phyloP scores from a whole-genome alignment of 208 protist species.

The Wallacemonas rigidus region DNA sequence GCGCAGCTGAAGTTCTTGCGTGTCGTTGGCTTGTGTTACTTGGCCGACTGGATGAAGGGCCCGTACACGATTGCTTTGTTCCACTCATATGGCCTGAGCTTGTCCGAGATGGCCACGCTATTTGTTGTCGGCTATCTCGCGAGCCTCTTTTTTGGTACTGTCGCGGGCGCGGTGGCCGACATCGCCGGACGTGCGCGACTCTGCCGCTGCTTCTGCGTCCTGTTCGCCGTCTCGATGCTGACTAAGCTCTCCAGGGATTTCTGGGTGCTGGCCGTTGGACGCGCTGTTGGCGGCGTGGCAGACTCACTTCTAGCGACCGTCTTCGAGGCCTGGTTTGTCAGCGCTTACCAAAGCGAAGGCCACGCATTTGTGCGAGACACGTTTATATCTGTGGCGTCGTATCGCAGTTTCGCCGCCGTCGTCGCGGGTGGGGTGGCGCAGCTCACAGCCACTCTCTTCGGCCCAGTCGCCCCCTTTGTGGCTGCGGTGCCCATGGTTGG shows the following conservation, averaged over 20 bases:
- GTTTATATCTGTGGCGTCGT: conserved; percentile 55
- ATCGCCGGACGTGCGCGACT: conserved; percentile 28
- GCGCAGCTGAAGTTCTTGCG: conserved; percentile 27
- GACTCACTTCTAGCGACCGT: conserved; percentile 87
- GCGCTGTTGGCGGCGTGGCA: conserved; percentile 73
- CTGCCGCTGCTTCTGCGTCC: conserved; percentile 46
- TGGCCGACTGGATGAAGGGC: conserved; percentile 57
- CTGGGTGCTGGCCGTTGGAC: conserved; percentile 61
- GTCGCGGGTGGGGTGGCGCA: conserved; percentile 61
- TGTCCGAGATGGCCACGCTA: conserved; percentile 60
- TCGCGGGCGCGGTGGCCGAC: conserved; percentile 67
- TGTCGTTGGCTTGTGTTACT: conserved; percentile 31
- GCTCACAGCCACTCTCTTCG: conserved; percentile 20
- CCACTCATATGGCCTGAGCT: conserved; percentile 60
- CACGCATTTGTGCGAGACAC: conserved; percentile 50
- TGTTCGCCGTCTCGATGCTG: conserved; percentile 35
- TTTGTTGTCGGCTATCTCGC: conserved; percentile 81
- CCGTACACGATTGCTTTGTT: conserved; percentile 89
- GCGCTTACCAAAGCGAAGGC: conserved; percentile 46
- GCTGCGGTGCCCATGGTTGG: conserved; percentile 34
- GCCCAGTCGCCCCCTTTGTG: conserved; percentile 50
- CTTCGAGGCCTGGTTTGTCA: conserved; percentile 94
- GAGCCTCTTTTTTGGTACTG: conserved; percentile 73
- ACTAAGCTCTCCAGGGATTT: conserved; percentile 42
- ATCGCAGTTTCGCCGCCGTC: conserved; percentile 79